Evolutionary conservation across 352 stramenopile genomes (phyloP), one percentile per base, ranked within the genome.

Genomic region (Phytophthora constricta): DNA sequence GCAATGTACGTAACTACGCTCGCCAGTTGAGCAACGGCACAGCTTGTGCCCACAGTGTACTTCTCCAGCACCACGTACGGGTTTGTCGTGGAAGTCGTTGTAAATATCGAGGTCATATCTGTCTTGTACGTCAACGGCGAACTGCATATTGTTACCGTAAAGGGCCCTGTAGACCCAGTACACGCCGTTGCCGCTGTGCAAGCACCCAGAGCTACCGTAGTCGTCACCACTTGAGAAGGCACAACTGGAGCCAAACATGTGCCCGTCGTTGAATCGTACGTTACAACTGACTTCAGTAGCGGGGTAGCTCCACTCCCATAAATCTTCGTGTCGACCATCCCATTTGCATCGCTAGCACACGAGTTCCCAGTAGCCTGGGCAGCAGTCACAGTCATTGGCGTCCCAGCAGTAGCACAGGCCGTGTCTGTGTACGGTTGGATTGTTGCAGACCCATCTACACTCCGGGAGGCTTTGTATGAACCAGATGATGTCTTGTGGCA

Each of bases 21-120:
- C 20, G 58, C 34, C 17, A 58, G 34, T 46, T 34, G 20, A 31
- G 57, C 49, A 14, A 51, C 19, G 3, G n/a, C 31, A 20, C 58
- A 65, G 20, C n/a, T 25, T 53, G 34, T 42, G 56, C 47, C 47
- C 4, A 47, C 7, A 9, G 47, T 66, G 28, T 59, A 65, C 16
- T 16, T 33, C 28, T 65, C 49, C 27, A 66, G 37, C 17, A 47
- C 5, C 28, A 57, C 20, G 16, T 66, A 55, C 20, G 49, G 37
- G 20, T 58, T 47, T 2, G 41, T 23, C n/a, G n/a, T n/a, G n/a
- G n/a, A n/a, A n/a, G n/a, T n/a, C n/a, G n/a, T n/a, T n/a, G n/a
- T n/a, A n/a, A n/a, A n/a, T n/a, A n/a, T n/a, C n/a, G n/a, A n/a
- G n/a, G n/a, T n/a, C n/a, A n/a, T n/a, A n/a, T n/a, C n/a, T n/a